Conservation (phyloP, 768 basidiomycete species). For the Myochromella boudieri region DNA sequence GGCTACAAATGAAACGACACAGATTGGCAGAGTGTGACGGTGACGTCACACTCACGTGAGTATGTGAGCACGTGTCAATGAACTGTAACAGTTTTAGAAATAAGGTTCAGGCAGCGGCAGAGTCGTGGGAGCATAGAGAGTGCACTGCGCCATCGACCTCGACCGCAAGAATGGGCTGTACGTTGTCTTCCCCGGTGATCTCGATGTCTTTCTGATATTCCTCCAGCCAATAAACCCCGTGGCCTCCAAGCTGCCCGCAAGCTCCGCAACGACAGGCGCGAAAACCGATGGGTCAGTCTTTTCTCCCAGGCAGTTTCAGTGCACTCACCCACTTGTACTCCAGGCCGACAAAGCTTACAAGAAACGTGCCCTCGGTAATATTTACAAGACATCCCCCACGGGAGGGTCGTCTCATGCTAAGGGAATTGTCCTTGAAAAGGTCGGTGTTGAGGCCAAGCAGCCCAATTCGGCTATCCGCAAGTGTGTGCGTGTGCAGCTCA, state of each 20-base stretch:
- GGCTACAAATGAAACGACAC: too few species aligned
- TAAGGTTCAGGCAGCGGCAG: slow-evolving; percentile 45
- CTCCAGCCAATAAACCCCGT: slow-evolving; percentile 94
- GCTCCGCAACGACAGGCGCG: slow-evolving; percentile 89
- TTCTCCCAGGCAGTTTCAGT: neutral
- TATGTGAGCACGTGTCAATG: slow-evolving; percentile 14
- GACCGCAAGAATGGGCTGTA: slow-evolving; percentile 84
- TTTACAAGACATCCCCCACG: slow-evolving; percentile 99
- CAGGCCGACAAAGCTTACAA: slow-evolving; percentile 99
- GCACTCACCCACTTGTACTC: slow-evolving; percentile 2
- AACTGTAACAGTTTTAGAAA: slow-evolving; percentile 41
- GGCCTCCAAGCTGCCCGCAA: slow-evolving; percentile 99
- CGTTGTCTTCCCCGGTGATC: slow-evolving; percentile 35
- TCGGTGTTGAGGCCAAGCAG: slow-evolving; percentile 99
- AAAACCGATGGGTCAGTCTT: slow-evolving; percentile 88
- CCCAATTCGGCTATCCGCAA: slow-evolving; percentile 99
- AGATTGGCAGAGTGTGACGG: too few species aligned
- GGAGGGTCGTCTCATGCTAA: slow-evolving; percentile 99
- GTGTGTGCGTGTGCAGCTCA: slow-evolving; percentile 99
- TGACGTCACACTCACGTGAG: neutral
- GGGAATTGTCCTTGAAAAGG: slow-evolving; percentile 99
- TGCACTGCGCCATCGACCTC: slow-evolving; percentile 41
- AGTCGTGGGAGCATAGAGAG: slow-evolving; percentile 17
- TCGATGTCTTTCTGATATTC: slow-evolving; percentile 12
- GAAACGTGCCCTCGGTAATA: slow-evolving; percentile 98